Evolutionary conservation across 768 basidiomycete genomes (phyloP).

Genomic region (Leucocoprinus birnbaumii): DNA sequence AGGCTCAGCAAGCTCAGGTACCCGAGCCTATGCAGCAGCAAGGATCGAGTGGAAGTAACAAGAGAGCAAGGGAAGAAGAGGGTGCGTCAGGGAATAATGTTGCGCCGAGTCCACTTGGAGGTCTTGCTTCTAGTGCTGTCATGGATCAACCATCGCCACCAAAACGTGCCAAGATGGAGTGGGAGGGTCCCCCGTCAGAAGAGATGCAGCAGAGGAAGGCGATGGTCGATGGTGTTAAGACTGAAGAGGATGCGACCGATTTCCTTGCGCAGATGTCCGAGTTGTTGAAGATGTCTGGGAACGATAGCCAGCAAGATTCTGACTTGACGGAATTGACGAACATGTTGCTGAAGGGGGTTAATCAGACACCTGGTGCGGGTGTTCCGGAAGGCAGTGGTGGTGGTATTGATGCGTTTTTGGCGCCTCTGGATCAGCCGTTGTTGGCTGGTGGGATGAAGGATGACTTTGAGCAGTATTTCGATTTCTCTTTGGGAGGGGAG

Average conservation of each 20-base stretch:
- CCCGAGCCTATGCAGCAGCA: constrained; percentile 11
- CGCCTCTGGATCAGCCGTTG: constrained; percentile 21
- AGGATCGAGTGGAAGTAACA: constrained; percentile 26
- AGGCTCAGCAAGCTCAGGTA: neutral
- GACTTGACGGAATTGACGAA: constrained; percentile 62
- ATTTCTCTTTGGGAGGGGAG: constrained; percentile 58
- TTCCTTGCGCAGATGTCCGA: constrained; percentile 67
- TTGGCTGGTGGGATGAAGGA: constrained; percentile 27
- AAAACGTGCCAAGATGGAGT: constrained; percentile 70
- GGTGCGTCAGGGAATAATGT: constrained; percentile 24
- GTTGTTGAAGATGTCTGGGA: constrained; percentile 49
- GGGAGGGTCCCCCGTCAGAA: constrained; percentile 60
- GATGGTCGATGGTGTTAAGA: constrained; percentile 49
- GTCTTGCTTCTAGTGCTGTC: constrained; percentile 19
- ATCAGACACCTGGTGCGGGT: constrained; percentile 22
- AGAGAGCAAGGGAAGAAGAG: constrained; percentile 57
- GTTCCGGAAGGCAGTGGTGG: neutral
- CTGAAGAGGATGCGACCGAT: constrained; percentile 60
- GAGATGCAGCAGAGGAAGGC: constrained; percentile 41
- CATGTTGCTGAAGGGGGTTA: constrained; percentile 58
- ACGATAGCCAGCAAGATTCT: constrained; percentile 32
- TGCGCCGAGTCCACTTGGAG: constrained; percentile 26
- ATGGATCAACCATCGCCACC: constrained; percentile 62
- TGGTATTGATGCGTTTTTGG: constrained; percentile 26
- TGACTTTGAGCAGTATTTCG: constrained; percentile 62